Base-by-base conservation (phyloP, 2,329 filamentous ascomycete genomes). In the Fusarium duplospermum region DNA sequence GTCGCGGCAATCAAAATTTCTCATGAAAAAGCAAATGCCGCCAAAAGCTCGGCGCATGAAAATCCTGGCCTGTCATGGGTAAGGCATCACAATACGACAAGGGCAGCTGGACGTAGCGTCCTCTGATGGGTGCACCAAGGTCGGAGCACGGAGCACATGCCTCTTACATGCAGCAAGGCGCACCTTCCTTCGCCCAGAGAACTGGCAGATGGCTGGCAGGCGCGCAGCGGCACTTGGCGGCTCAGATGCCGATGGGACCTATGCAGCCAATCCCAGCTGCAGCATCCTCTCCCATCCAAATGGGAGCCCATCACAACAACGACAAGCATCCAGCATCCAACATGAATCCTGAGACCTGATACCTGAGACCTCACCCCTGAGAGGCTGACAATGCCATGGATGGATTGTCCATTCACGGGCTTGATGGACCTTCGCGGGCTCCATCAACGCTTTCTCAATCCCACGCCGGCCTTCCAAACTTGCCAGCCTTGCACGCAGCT, bases 171-270 rank as follows among this genome's bases (percentile, higher is more conserved):
- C 60, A 54, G 47, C 24, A 54, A 22, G 60, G 60, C 47, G 45
- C 45, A 35, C 42, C 59, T 57, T 61, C 40, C 33, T 59, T 64
- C 54, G 33, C 54, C 40, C 31, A 29, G 20, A 61, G 59, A 47
- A 52, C 42, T 62, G 42, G 60, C 60, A 22, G 33, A 56, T 62
- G 52, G 42, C 59, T 63, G 66, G 57, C 40, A 58, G 60, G 63
- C 40, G 20, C 40, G 33, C 38, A 45, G 57, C 68, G 64, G 74
- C 67, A 75, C 70, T 76, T 71, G 64, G 66, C 63, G 67, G 72
- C 67, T 70, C 65, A 75, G 50, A 59, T 66, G 65, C 59, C 66
- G 65, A 70, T 71, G 52, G 64, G 71, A 73, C 72, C 56, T 61
- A 64, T 63, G 38, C 29, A 50, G 47, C 72, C 74, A 75, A 76